Percentiles rank a stretch among this genome's conserved stretches.
These are phyloP conservation scores for Blepharisma undulans DNA, from an alignment of 169 alveolate species.

Conservation along the genomic window DNA sequence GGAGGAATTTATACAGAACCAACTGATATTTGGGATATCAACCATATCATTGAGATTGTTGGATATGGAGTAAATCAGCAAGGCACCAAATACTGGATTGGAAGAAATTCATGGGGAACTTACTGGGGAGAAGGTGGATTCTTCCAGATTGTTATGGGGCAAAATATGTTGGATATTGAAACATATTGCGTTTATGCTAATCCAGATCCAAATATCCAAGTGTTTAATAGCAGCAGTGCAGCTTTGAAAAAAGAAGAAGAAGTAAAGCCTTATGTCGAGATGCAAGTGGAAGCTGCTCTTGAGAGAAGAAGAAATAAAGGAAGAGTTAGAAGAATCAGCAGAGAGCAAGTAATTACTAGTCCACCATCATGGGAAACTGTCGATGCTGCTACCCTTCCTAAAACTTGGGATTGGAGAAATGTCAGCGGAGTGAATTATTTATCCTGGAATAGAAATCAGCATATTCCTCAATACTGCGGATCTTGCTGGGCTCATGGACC, in stretches of 20 bases:
- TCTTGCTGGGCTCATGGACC: slow-evolving; percentile 90
- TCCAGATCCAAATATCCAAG: slow-evolving; percentile 26
- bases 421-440: slow-evolving; percentile 62
- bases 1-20: slow-evolving; percentile 45
- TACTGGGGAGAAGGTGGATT: slow-evolving; percentile 90
- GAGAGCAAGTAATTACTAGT: background rate
- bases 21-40: background rate
- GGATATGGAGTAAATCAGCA: slow-evolving; percentile 77
- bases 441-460: slow-evolving; percentile 74
- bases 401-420: slow-evolving; percentile 41
- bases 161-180: slow-evolving; percentile 13
- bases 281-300: background rate
- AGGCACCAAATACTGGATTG: slow-evolving; percentile 70
- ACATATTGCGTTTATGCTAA: slow-evolving; percentile 21
- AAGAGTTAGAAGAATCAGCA: background rate
- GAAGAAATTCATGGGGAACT: slow-evolving; percentile 88
- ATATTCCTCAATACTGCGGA: slow-evolving; percentile 82
- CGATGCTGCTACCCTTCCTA: slow-evolving; percentile 63
- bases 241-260: slow-evolving; percentile 25
- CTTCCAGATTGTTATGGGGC: slow-evolving; percentile 76
- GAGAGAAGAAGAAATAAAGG: slow-evolving; percentile 41
- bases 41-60: slow-evolving; percentile 65
- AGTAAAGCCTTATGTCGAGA: background rate
- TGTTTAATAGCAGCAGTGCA: slow-evolving; percentile 38
- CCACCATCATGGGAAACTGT: slow-evolving; percentile 25